These are phyloP conservation scores for Geotrichum carabidarum DNA, from an alignment of 1,139 yeast genomes.

Conservation along the genomic window DNA sequence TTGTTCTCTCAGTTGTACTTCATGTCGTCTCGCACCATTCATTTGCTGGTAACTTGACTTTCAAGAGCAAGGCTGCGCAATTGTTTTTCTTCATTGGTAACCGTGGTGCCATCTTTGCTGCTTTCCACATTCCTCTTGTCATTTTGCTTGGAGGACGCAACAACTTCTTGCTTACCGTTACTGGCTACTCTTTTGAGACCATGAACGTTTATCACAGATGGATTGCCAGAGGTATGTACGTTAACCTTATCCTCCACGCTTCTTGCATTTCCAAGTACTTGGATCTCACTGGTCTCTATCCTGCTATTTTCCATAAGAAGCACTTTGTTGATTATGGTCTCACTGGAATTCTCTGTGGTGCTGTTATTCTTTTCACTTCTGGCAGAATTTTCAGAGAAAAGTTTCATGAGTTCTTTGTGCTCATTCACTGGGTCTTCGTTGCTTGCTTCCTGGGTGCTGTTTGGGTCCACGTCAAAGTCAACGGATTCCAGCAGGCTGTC, in stretches of 20 bases:
- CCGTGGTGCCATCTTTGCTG: constrained; percentile 52
- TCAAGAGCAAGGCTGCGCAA: constrained; percentile 37
- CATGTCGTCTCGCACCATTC: constrained; percentile 34
- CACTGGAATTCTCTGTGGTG: constrained; percentile 43
- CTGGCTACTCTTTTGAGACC: constrained; percentile 62
- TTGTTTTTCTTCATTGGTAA: constrained; percentile 53
- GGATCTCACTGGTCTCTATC: constrained; percentile 13
- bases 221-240: constrained; percentile 51
- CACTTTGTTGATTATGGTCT: constrained; percentile 49
- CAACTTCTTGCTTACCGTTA: constrained; percentile 56
- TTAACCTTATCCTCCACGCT: constrained; percentile 42
- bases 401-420: constrained; percentile 60
- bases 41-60: constrained; percentile 39
- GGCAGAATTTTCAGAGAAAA: constrained; percentile 48
- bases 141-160: constrained; percentile 62
- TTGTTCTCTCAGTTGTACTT: constrained; percentile 42
- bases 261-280: constrained; percentile 24
- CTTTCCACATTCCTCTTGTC: constrained; percentile 48
- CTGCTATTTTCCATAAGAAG: constrained; percentile 24
- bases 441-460: constrained; percentile 52
- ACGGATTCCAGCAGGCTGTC: constrained; percentile 46
- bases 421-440: constrained; percentile 55
- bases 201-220: constrained; percentile 64
- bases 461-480: constrained; percentile 51
- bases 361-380: constrained; percentile 46